Evolutionary conservation across 2,329 filamentous ascomycete species (phyloP).

Genomic region (Trichoderma asperellum): DNA sequence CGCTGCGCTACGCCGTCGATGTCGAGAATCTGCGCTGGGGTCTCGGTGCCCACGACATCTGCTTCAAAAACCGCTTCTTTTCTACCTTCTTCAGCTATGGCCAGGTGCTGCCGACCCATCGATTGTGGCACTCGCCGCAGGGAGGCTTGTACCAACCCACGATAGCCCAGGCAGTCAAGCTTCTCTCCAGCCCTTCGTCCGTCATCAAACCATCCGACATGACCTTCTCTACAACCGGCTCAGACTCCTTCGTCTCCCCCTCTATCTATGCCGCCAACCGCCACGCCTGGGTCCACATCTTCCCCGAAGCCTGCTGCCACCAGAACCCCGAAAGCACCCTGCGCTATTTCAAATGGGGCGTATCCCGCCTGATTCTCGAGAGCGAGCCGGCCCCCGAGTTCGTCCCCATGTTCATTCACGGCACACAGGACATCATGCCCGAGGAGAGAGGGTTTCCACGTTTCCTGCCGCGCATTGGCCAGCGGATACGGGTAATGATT

Average conservation of each 20-base stretch:
- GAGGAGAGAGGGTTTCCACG: constrained; percentile 79
- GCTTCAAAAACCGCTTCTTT: constrained; percentile 77
- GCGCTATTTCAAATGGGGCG: constrained; percentile 98
- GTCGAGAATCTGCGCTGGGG: constrained; percentile 82
- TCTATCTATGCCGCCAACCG: constrained; percentile 71
- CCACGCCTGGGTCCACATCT: constrained; percentile 89
- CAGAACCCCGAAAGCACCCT: constrained; percentile 78
- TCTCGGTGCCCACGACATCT: constrained; percentile 92
- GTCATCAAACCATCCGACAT: constrained; percentile 55
- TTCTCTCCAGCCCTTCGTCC: constrained; percentile 64
- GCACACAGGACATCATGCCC: constrained; percentile 85
- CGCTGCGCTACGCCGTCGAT: constrained; percentile 71
- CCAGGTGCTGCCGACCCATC: constrained; percentile 89
- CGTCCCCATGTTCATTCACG: constrained; percentile 93
- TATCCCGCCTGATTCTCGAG: constrained; percentile 89
- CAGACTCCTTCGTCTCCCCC: constrained; percentile 70
- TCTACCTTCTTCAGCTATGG: constrained; percentile 85
- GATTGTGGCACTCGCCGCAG: constrained; percentile 72
- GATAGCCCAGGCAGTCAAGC: constrained; percentile 79
- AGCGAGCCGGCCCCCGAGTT: constrained; percentile 84
- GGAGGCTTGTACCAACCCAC: constrained; percentile 92
- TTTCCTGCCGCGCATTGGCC: constrained; percentile 75
- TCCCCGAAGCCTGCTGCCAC: constrained; percentile 93
- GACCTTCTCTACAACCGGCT: constrained; percentile 67
- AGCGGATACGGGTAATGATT: constrained; percentile 73